Evolutionary conservation across 768 basidiomycete species (phyloP), one percentile per base, ranked within the genome.

Genomic region (Pholiota microspora): DNA sequence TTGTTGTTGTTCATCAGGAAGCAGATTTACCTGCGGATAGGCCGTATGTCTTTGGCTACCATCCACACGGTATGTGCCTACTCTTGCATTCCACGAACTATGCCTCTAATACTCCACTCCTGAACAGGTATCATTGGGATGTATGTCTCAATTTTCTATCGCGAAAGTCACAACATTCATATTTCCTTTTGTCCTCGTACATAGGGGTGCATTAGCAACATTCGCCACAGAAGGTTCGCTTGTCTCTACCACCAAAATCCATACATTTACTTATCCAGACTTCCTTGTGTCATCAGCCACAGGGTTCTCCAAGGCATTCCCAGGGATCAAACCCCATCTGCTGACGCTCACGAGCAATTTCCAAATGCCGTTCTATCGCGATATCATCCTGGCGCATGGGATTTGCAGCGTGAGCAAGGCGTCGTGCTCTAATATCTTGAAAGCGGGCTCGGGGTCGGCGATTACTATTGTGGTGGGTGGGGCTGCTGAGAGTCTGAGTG

Each of bases 401-500:
- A 82, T 99, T 44, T 91, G 91, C 71, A 94, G 92, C 56, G 97
- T 99, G 21, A 93, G 91, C 63, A 95, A 92, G 69, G 69, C 80
- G 57, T 89, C 91, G 1, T 99, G 97, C 70, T 86, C 88, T 31
- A 94, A 93, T 69, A 96, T 98, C 55, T 76, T 99, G 16, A 75
- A 75, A 59, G 54, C 66, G 2, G 89, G 88, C 2, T 75, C 81
- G 16, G 79, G 83, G 16, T 76, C 78, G 15, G 85, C 93, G 0
- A 94, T 98, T 63, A 90, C 89, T 2, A 98, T 99, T 55, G 95
- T 99, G 3, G 88, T 99, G 1, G 97, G 97, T 0, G 97, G 97
- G 21, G 96, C 97, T 0, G 88, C 95, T 13, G 97, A 98, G 76
- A 92, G 89, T 69, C 71, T 99, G 63, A 88, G 86, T 62, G 97